phyloP scores from a whole-genome alignment of 768 basidiomycete species.

The Pleurotus sapidus region DNA sequence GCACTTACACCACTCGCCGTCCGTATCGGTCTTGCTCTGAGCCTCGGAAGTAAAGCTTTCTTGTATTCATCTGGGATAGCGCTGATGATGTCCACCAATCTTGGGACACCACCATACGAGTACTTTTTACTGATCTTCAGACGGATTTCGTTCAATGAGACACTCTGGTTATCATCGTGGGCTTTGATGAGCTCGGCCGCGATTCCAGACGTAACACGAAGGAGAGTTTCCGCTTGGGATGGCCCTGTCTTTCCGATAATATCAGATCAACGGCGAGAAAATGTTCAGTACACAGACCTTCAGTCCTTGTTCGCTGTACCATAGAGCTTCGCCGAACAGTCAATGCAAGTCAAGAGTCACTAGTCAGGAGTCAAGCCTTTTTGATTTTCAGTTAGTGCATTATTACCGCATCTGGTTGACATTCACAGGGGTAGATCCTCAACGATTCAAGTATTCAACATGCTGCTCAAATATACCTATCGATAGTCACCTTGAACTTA shows the following conservation, averaged over 20 bases:
- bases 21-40: constrained; percentile 91
- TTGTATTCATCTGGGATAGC: constrained; percentile 98
- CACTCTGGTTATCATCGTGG: constrained; percentile 70
- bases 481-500: too few species aligned
- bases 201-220: constrained; percentile 92
- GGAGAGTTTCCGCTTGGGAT: constrained; percentile 86
- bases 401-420: too few species aligned
- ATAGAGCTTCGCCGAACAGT: background rate
- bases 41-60: constrained; percentile 82
- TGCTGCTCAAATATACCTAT: too few species aligned
- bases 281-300: background rate
- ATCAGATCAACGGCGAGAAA: background rate
- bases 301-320: constrained; percentile 3
- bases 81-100: constrained; percentile 96
- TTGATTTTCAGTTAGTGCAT: too few species aligned
- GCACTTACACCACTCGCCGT: constrained; percentile 90
- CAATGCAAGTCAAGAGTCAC: background rate
- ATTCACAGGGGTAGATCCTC: too few species aligned
- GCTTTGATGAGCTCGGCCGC: constrained; percentile 91
- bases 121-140: constrained; percentile 89
- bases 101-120: constrained; percentile 80
- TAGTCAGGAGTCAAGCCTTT: background rate
- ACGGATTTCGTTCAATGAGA: constrained; percentile 88
- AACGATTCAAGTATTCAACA: too few species aligned
- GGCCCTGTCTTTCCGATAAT: constrained; percentile 40